Percentiles rank a stretch among this genome's conserved stretches.
Evolutionary conservation across 768 basidiomycete genomes (phyloP).

Genomic region (Boletellus ananas): DNA sequence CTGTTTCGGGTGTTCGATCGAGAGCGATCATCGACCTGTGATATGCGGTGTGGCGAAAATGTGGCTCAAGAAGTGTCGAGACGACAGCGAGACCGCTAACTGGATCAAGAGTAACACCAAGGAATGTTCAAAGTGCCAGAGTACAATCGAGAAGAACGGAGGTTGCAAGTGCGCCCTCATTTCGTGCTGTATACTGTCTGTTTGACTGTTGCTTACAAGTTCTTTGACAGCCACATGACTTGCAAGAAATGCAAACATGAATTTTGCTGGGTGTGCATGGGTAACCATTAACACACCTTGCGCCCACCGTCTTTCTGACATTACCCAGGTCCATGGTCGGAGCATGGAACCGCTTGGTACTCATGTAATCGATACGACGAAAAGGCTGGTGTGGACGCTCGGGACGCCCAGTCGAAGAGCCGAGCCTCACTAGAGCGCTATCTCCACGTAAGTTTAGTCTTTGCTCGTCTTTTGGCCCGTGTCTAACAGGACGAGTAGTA

Average conservation of each 20-base stretch:
- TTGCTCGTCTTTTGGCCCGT: background rate
- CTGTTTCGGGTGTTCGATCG: constrained; percentile 92
- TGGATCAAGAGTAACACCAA: constrained; percentile 99
- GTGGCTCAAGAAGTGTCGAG: constrained; percentile 96
- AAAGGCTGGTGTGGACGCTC: constrained; percentile 79
- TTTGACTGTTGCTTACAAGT: constrained; percentile 9
- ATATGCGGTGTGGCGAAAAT: constrained; percentile 84
- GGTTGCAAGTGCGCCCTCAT: constrained; percentile 89
- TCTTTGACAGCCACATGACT: constrained; percentile 84
- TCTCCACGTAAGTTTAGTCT: constrained; percentile 68
- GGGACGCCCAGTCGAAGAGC: constrained; percentile 87
- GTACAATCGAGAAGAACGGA: constrained; percentile 99
- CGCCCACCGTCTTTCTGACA: constrained; percentile 1
- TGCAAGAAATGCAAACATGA: constrained; percentile 99
- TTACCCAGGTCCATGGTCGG: constrained; percentile 82
- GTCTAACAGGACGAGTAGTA: constrained; percentile 52
- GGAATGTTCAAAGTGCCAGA: constrained; percentile 93
- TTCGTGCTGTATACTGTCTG: constrained; percentile 71
- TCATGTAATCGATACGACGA: constrained; percentile 98
- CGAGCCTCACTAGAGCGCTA: constrained; percentile 93
- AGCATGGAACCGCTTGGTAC: constrained; percentile 97
- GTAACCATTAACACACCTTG: constrained; percentile 35
- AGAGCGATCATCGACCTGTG: constrained; percentile 88
- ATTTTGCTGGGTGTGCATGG: constrained; percentile 99
- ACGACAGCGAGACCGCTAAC: constrained; percentile 97